phyloP scores from a whole-genome alignment of 1,284 basidiomycete genomes.

The Apiotrichum gracile region DNA sequence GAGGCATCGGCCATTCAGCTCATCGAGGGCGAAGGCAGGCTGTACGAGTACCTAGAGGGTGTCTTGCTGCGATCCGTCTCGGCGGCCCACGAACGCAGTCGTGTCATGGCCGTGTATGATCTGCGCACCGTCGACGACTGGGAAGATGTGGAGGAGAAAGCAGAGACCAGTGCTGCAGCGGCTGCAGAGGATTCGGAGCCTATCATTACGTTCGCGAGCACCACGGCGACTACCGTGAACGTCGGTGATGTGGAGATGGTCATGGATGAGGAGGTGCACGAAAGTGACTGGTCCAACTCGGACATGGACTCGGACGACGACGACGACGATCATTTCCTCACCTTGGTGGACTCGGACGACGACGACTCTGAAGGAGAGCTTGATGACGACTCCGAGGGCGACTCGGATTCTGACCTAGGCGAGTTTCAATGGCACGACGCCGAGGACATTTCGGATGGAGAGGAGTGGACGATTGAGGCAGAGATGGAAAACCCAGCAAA shows the following conservation, averaged over 20 bases:
- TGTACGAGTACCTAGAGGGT: constrained; percentile 47
- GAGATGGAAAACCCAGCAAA: no score
- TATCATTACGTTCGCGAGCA: no score
- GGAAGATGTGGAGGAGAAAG: constrained; percentile 16
- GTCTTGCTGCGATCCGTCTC: constrained; percentile 21
- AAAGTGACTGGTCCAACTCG: background rate
- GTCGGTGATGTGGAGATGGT: background rate
- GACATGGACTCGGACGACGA: background rate
- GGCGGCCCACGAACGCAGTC: constrained; percentile 18
- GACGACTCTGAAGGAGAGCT: background rate
- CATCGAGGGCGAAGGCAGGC: constrained; percentile 33
- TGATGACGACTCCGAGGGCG: background rate
- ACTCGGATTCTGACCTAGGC: background rate
- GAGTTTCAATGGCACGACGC: no score
- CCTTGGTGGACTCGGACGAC: constrained; percentile 6
- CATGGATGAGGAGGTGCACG: background rate
- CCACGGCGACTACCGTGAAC: background rate
- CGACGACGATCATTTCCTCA: constrained; percentile 19
- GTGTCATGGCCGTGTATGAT: constrained; percentile 24
- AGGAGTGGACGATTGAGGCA: no score
- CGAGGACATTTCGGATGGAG: constrained; percentile 11
- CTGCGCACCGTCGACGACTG: constrained; percentile 21
- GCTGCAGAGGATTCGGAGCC: no score
- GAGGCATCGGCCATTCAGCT: constrained; percentile 19
- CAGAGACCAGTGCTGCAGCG: no score